Percentiles rank a stretch among this genome's conserved stretches.
Evolutionary conservation across 2,329 filamentous ascomycete species (phyloP).

Genomic region (Hypomyces rosellus): DNA sequence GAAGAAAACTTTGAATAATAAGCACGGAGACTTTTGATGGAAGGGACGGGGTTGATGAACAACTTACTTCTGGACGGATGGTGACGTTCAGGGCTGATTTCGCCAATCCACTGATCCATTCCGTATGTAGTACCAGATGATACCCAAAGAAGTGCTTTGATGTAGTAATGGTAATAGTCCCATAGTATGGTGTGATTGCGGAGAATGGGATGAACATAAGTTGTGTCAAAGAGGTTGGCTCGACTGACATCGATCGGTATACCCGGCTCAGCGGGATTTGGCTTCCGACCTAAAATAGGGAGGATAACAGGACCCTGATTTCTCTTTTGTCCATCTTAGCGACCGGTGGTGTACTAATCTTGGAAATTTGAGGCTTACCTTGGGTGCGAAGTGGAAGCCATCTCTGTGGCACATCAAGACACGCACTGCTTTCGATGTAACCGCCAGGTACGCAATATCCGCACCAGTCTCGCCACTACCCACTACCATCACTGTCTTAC

Average conservation of each 20-base stretch:
- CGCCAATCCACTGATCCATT: constrained; percentile 37
- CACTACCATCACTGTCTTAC: constrained; percentile 35
- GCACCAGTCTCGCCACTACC: constrained; percentile 39
- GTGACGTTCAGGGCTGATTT: constrained; percentile 26
- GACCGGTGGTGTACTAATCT: neutral
- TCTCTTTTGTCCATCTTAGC: constrained; percentile 5
- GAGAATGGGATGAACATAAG: constrained; percentile 37
- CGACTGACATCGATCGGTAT: constrained; percentile 36
- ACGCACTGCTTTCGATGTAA: constrained; percentile 32
- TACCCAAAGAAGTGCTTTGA: constrained; percentile 27
- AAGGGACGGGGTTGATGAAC: neutral
- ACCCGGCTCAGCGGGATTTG: constrained; percentile 19
- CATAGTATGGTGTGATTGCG: constrained; percentile 32
- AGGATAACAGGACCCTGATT: constrained; percentile 15
- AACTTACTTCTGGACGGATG: constrained; percentile 20
- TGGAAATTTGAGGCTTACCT: constrained; percentile 19
- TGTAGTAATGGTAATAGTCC: constrained; percentile 36
- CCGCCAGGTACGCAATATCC: constrained; percentile 36
- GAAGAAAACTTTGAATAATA: constrained; percentile 29
- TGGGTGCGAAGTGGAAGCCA: constrained; percentile 35
- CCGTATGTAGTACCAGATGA: constrained; percentile 32
- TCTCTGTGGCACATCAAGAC: constrained; percentile 38
- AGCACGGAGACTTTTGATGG: neutral
- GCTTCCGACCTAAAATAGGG: constrained; percentile 14
- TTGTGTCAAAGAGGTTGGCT: constrained; percentile 40